phyloP scores from a whole-genome alignment of 768 basidiomycete genomes.

The Podaxis sp. region DNA sequence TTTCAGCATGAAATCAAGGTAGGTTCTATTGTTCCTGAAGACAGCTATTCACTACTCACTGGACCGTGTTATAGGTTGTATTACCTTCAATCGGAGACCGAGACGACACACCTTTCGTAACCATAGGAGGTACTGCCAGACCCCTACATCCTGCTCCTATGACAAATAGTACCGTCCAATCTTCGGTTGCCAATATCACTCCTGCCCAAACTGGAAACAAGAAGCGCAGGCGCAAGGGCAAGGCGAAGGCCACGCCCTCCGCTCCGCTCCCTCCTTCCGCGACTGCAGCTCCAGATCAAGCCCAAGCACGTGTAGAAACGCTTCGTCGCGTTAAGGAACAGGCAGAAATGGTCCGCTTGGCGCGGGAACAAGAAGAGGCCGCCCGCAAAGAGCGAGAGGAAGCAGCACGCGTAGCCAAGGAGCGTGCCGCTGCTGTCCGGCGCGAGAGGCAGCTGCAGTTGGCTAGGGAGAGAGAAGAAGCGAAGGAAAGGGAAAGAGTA shows the following conservation, averaged over 20 bases:
- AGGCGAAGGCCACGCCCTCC: not conserved
- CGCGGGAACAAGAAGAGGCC: not conserved
- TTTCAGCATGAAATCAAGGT: constrained; percentile 10
- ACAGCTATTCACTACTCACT: not conserved
- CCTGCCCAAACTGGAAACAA: not conserved
- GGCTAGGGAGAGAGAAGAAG: not conserved
- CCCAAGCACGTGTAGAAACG: not conserved
- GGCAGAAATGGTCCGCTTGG: not conserved
- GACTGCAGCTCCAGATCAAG: not conserved
- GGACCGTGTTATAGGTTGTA: not conserved
- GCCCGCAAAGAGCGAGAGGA: not conserved
- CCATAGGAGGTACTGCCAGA: not conserved
- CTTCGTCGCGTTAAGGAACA: not conserved
- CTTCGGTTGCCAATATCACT: not conserved
- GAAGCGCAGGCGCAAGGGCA: not conserved
- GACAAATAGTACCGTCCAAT: not conserved
- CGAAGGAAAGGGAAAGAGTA: constrained; percentile 4
- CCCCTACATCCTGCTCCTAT: not conserved
- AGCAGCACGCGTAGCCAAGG: not conserved
- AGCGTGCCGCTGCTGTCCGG: not conserved
- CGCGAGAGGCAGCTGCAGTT: not conserved
- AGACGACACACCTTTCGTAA: not conserved
- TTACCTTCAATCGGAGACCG: not conserved
- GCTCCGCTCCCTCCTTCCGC: not conserved
- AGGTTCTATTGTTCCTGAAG: not conserved